Evolutionary conservation across 805 yeast genomes (phyloP), one percentile per base, ranked within the genome.

Genomic region (Kluyveromyces lactis): DNA sequence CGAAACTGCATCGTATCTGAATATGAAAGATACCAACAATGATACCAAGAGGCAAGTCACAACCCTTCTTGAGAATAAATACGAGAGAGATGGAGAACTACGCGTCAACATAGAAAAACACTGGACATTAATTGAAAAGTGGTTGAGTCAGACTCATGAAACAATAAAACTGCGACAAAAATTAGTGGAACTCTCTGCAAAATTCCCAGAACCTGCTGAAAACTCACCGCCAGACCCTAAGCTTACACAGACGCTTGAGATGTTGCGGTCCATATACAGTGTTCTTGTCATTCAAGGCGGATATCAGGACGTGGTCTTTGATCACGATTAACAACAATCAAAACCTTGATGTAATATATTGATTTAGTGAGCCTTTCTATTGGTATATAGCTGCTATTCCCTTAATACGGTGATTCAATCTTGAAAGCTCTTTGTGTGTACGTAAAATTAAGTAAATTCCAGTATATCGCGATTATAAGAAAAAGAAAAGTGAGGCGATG

Each of bases 91-190:
- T 15, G 21, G 26, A 12, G 21, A 42, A 24, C 39, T 43, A 5
- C 11, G 8, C 9, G 42, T 38, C 7, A 28, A 50, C 7, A 40
- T 52, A 51, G 42, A 45, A 4, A 40, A 44, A n/a, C 50, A 50
- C 33, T 47, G 45, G 24, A 33, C 47, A 7, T 13, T 48, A 29
- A 56, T 54, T 27, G 37, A 39, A 5, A 26, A 32, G 3, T 40
- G 29, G 30, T 7, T 16, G 6, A 40, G 39, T 8, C 36, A 52
- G 10, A 42, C 50, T 51, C 43, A 47, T 3, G 43, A 46, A 15
- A 50, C 49, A 32, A 44, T 43, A 17, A 33, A 46, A 10, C 17
- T 48, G 28, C 59, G 53, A 29, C 39, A 38, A 6, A 28, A 32
- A 2, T 38, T 55, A 12, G 38, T 37, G 8, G 38, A 35, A 4